Conservation (phyloP, 805 yeast species). For the Metschnikowia chrysomelidarum region DNA sequence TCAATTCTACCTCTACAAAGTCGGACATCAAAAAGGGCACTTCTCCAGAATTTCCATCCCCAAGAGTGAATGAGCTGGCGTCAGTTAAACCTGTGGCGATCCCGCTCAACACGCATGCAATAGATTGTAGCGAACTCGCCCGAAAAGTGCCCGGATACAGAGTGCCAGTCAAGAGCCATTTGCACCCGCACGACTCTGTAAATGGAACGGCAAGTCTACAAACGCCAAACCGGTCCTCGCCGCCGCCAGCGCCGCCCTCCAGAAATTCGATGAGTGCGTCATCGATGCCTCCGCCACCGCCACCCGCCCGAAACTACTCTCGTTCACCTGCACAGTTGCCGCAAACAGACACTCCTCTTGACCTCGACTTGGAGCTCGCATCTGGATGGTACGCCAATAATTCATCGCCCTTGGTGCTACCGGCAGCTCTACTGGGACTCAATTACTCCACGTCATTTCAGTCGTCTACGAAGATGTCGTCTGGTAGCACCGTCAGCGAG, state of each 20-base stretch:
- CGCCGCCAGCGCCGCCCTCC: slow-evolving; percentile 29
- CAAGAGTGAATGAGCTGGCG: too few relatives aligned
- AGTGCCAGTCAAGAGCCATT: slow-evolving; percentile 3
- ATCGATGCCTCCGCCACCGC: slow-evolving; percentile 30
- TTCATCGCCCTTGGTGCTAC: slow-evolving; percentile 28
- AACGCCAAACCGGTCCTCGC: slow-evolving; percentile 20
- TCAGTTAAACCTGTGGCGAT: too few relatives aligned
- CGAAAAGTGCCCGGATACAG: not conserved
- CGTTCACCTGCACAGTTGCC: slow-evolving; percentile 20
- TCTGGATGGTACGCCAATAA: slow-evolving; percentile 47
- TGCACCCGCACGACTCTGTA: not conserved
- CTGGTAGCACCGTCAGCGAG: slow-evolving; percentile 13
- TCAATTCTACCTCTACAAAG: too few relatives aligned
- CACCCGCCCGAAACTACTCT: slow-evolving; percentile 26
- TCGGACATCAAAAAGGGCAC: too few relatives aligned
- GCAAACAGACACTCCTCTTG: slow-evolving; percentile 26
- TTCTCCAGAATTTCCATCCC: too few relatives aligned
- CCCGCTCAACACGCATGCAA: too few relatives aligned
- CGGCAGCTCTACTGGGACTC: slow-evolving; percentile 36
- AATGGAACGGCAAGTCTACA: not conserved
- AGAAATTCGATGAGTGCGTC: slow-evolving; percentile 11
- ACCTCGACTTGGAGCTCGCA: slow-evolving; percentile 40
- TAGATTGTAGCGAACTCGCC: slow-evolving; percentile 3
- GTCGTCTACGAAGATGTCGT: slow-evolving; percentile 4
- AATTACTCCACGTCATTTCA: slow-evolving; percentile 28